A percentile compares a stretch with the other conserved stretches of the same genome.
phyloP scores from a whole-genome alignment of 495 filamentous ascomycete species.

The Cairneyella variabilis region DNA sequence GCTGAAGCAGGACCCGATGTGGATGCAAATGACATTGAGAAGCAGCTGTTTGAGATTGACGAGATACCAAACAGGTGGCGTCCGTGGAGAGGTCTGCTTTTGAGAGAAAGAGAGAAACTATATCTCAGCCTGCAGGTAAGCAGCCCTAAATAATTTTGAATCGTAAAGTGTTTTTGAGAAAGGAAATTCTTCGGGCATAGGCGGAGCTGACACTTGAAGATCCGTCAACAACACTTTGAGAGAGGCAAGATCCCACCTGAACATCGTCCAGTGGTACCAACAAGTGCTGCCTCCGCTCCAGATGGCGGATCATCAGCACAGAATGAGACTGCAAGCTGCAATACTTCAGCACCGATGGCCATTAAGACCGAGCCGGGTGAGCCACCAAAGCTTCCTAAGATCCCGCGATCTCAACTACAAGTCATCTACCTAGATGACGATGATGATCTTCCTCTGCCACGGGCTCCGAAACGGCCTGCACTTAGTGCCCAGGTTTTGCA shows the following conservation, averaged over 20 bases:
- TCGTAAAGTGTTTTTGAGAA: too few relatives aligned
- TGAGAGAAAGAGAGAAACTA: background rate
- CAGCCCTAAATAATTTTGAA: background rate
- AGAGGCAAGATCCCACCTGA: background rate
- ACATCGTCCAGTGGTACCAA: too few relatives aligned
- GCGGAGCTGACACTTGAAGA: background rate
- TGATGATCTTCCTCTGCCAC: background rate
- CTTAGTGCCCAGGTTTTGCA: background rate
- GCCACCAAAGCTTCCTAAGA: background rate
- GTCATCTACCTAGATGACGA: slow-evolving; percentile 8
- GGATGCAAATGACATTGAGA: background rate
- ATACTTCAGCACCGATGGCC: background rate
- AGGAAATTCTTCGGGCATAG: too few relatives aligned
- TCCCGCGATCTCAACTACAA: background rate
- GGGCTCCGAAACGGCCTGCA: background rate
- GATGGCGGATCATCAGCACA: background rate
- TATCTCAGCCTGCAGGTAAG: slow-evolving; percentile 3
- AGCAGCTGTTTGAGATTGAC: background rate
- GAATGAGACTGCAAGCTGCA: background rate
- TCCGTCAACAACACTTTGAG: background rate
- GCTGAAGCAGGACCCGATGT: background rate
- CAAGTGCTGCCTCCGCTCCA: too few relatives aligned
- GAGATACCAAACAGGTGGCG: slow-evolving; percentile 8
- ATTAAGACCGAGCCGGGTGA: background rate
- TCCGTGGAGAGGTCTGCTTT: background rate